These are phyloP conservation scores for Xylaria curta DNA, from an alignment of 495 filamentous ascomycete species.

Conservation along the genomic window DNA sequence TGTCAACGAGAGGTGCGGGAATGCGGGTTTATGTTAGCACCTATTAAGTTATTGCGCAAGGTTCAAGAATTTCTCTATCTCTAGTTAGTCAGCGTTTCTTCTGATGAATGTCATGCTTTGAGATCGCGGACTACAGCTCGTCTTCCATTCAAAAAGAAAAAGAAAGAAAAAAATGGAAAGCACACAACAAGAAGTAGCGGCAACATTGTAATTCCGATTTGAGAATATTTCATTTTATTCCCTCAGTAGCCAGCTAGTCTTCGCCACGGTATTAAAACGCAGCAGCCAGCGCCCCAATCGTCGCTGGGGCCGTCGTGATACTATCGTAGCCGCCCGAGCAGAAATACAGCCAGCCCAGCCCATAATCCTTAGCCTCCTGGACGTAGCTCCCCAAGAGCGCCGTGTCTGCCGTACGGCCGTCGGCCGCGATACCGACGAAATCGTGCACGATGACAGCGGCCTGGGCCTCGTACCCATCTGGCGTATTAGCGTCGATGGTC, in stretches of 20 bases:
- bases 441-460: constrained; percentile 22
- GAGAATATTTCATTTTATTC: not conserved
- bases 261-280: constrained; percentile 2
- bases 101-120: not conserved
- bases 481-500: constrained; percentile 19
- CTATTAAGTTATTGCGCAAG: not conserved
- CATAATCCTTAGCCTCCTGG: constrained; percentile 2
- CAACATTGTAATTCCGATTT: not conserved
- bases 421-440: constrained; percentile 1
- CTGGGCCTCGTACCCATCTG: not conserved
- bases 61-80: not conserved
- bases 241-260: not conserved
- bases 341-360: constrained; percentile 28
- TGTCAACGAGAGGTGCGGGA: not conserved
- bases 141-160: not conserved
- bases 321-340: constrained; percentile 24
- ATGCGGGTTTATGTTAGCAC: not conserved
- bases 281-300: constrained; percentile 20
- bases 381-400: constrained; percentile 11
- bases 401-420: constrained; percentile 14
- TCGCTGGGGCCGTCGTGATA: constrained; percentile 20
- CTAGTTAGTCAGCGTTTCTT: not conserved
- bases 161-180: not conserved
- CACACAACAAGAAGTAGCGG: not conserved
- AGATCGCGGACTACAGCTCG: not conserved